Percentiles rank a stretch among this genome's conserved stretches.
These are phyloP conservation scores for Ascocoryne sarcoides DNA, from an alignment of 2,329 filamentous ascomycete species.

Conservation along the genomic window DNA sequence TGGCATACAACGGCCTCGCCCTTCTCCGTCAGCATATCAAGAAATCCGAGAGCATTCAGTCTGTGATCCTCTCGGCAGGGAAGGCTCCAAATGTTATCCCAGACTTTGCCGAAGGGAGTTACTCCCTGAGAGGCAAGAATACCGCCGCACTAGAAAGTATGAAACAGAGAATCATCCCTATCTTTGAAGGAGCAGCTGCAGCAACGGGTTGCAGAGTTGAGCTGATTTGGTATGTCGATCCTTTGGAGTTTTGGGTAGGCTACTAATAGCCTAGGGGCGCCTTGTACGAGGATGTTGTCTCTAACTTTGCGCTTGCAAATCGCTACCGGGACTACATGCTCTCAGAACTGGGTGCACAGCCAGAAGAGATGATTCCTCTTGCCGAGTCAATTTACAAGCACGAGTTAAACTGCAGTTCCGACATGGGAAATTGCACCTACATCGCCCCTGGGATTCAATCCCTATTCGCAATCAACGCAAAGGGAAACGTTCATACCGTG, in stretches of 20 bases:
- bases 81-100: slow-evolving; percentile 32
- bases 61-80: slow-evolving; percentile 31
- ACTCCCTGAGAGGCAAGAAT: neutral
- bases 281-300: slow-evolving; percentile 8
- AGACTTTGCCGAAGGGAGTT: slow-evolving; percentile 2
- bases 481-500: slow-evolving; percentile 20
- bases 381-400: slow-evolving; percentile 1
- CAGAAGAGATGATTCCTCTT: slow-evolving; percentile 3
- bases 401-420: slow-evolving; percentile 3
- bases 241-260: neutral
- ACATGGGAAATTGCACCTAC: slow-evolving; percentile 8
- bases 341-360: neutral
- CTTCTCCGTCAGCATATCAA: slow-evolving; percentile 24
- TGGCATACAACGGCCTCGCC: slow-evolving; percentile 27
- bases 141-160: neutral
- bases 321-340: slow-evolving; percentile 10
- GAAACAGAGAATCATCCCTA: neutral
- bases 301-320: slow-evolving; percentile 6
- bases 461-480: slow-evolving; percentile 8
- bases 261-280: neutral
- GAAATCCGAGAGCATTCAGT: slow-evolving; percentile 25
- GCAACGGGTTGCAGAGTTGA: neutral
- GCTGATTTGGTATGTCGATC: neutral
- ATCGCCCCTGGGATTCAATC: slow-evolving; percentile 8
- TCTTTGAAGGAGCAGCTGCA: neutral